Evolutionary conservation across 331 rosid species (phyloP).

Genomic region (Quercus tomentella): DNA sequence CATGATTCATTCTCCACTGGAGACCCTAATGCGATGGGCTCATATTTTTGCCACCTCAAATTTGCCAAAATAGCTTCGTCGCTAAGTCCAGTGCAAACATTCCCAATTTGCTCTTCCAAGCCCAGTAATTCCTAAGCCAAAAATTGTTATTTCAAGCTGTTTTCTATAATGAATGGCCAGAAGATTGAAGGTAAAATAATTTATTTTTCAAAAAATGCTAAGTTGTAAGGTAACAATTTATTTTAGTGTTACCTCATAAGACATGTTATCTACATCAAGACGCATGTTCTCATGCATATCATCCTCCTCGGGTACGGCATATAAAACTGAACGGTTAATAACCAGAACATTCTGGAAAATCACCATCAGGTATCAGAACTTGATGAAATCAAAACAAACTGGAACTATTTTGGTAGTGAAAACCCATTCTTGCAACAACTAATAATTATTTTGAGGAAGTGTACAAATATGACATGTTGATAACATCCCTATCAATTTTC

Average conservation of each 20-base stretch:
- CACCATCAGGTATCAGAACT: background rate
- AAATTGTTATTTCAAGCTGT: background rate
- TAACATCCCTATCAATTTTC: background rate
- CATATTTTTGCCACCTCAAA: slow-evolving; percentile 1
- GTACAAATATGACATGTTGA: background rate
- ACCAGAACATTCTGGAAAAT: background rate
- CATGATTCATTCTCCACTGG: slow-evolving; percentile 7
- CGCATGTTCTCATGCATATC: background rate
- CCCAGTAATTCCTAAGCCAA: slow-evolving; percentile 7
- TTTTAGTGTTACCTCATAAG: slow-evolving; percentile 23
- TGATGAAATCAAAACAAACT: background rate
- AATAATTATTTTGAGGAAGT: background rate
- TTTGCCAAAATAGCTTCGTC: background rate
- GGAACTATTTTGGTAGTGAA: background rate
- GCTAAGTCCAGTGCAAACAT: background rate
- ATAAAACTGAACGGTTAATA: background rate
- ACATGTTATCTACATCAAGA: background rate
- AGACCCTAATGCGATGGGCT: background rate
- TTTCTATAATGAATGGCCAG: background rate
- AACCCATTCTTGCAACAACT: background rate
- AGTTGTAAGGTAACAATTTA: background rate
- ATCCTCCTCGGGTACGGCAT: background rate
- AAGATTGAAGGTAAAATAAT: background rate
- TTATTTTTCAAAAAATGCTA: background rate
- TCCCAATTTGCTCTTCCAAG: background rate